phyloP scores from a whole-genome alignment of 176 grass and related monocot genomes.

The Zoysia pacifica region DNA sequence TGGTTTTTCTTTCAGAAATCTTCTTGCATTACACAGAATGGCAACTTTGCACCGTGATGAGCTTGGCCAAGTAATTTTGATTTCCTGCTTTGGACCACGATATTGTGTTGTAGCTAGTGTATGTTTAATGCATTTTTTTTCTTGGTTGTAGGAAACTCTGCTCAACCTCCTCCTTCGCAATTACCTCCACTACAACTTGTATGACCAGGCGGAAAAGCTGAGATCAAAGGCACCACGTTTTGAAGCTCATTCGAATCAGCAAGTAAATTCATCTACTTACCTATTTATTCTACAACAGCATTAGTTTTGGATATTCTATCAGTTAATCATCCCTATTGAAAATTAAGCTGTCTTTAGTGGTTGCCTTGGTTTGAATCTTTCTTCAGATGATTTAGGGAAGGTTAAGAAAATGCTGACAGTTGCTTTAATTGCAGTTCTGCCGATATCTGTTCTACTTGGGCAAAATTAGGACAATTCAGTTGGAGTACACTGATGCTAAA shows the following conservation, averaged over 20 bases:
- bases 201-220: conserved; percentile 89
- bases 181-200: conserved; percentile 96
- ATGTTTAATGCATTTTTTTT: background rate
- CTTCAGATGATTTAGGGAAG: background rate
- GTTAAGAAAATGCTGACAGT: background rate
- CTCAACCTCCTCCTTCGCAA: conserved; percentile 97
- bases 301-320: background rate
- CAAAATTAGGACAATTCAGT: conserved; percentile 91
- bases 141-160: conserved; percentile 69
- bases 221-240: conserved; percentile 92
- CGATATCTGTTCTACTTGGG: conserved; percentile 89
- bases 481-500: conserved; percentile 92
- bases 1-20: conserved; percentile 47
- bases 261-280: conserved; percentile 47
- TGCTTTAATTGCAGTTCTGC: conserved; percentile 59
- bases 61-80: conserved; percentile 73
- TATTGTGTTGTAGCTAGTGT: background rate
- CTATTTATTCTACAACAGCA: background rate
- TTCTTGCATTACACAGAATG: conserved; percentile 87
- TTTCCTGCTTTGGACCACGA: background rate
- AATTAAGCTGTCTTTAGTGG: background rate
- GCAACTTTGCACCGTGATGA: conserved; percentile 75
- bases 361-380: conserved; percentile 13
- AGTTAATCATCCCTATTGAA: background rate
- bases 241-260: conserved; percentile 93